phyloP scores from a whole-genome alignment of 164 flowering plant species.

The Magnolia changhungtana region DNA sequence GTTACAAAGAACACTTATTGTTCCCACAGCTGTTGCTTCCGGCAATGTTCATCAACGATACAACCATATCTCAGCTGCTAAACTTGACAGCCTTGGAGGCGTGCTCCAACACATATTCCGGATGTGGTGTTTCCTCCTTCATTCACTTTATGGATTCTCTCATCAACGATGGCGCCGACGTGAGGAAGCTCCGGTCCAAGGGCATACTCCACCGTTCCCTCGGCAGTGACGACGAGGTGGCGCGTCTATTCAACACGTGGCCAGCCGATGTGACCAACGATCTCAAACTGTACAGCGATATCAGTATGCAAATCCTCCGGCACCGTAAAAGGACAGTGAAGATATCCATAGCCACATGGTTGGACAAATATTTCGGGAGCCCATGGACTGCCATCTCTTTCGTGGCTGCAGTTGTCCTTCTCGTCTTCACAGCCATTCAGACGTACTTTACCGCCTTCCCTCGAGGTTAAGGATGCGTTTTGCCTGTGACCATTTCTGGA shows the following conservation, averaged over 20 bases:
- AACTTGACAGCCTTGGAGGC: slow-evolving; percentile 6
- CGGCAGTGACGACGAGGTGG: slow-evolving; percentile 25
- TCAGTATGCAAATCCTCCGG: not conserved
- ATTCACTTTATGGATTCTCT: slow-evolving; percentile 9
- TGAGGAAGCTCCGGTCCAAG: not conserved
- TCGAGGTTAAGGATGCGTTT: too few relatives aligned
- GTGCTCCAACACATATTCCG: not conserved
- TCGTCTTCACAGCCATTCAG: not conserved
- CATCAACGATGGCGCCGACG: not conserved
- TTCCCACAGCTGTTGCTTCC: too few relatives aligned
- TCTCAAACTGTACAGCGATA: not conserved
- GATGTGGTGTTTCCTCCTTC: slow-evolving; percentile 5
- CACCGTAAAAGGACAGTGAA: not conserved
- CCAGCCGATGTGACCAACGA: slow-evolving; percentile 14
- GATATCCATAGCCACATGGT: slow-evolving; percentile 6
- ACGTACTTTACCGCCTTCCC: not conserved
- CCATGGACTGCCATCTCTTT: slow-evolving; percentile 3
- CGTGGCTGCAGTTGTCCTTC: not conserved
- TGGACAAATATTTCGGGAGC: slow-evolving; percentile 1
- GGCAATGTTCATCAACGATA: too few relatives aligned
- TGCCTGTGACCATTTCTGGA: too few relatives aligned
- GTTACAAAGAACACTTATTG: not conserved
- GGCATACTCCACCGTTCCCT: not conserved
- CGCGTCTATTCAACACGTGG: slow-evolving; percentile 21
- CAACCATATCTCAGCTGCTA: not conserved